Evolutionary conservation across 768 basidiomycete species (phyloP).

Genomic region (Coprinopsis cinerea): DNA sequence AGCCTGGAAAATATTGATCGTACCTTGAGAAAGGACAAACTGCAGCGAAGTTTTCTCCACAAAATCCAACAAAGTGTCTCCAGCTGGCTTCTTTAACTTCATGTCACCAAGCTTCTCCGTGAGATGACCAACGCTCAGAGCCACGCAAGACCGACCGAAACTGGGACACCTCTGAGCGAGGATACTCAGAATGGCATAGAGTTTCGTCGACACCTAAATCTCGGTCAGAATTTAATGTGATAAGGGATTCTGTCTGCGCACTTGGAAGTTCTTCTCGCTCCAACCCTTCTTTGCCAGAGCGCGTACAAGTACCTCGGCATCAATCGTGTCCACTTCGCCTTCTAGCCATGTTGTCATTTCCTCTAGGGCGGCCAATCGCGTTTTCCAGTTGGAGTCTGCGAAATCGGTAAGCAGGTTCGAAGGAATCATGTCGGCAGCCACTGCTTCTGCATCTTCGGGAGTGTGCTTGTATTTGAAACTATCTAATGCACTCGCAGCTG

Average conservation of each 20-base stretch:
- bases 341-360: constrained; percentile 84
- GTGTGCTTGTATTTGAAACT: constrained; percentile 88
- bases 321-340: constrained; percentile 54
- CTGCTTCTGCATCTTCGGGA: constrained; percentile 85
- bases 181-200: constrained; percentile 70
- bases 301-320: constrained; percentile 85
- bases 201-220: constrained; percentile 78
- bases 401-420: constrained; percentile 62
- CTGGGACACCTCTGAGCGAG: constrained; percentile 76
- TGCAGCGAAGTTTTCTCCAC: constrained; percentile 92
- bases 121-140: constrained; percentile 74
- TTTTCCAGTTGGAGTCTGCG: constrained; percentile 92
- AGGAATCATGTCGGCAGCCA: constrained; percentile 72
- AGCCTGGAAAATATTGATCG: constrained; percentile 16
- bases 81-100: constrained; percentile 95
- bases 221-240: neutral
- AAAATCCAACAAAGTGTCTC: constrained; percentile 76
- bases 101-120: constrained; percentile 93
- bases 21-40: constrained; percentile 91
- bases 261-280: constrained; percentile 99
- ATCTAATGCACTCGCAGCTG: constrained; percentile 57
- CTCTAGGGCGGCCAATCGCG: constrained; percentile 79
- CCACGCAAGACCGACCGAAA: constrained; percentile 82
- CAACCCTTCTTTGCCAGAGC: constrained; percentile 90
- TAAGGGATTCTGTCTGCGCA: constrained; percentile 22